Base-by-base conservation (phyloP, 345 rosid species). In the Reutealis trisperma region DNA sequence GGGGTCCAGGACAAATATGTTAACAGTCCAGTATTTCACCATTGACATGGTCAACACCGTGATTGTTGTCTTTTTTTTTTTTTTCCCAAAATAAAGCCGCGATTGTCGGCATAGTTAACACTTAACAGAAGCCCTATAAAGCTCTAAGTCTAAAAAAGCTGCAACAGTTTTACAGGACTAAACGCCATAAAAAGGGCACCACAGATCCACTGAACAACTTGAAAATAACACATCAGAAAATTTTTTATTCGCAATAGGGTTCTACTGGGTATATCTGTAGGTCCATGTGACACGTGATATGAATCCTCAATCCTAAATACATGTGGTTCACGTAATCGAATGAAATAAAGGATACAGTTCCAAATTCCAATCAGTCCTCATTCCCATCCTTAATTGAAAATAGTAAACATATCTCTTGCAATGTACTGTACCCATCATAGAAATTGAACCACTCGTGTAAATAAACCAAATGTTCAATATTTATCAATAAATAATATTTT, bases 61-160 rank as follows among this genome's bases (percentile, higher is more conserved):
- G 44, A 70, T 47, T 60, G 25, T 14, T 5, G 52, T 9, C 64
- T 37, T 59, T 32, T 14, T 13, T 58, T 59, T 13, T 67, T 64
- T 16, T 13, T 44, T 21, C 54, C 18, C 15, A 70, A 61, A 69
- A 15, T n/a, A 21, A 59, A 27, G 61, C 69, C 79, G 59, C 57
- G 42, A 78, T 41, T 55, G 75, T 71, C 57, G 72, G 72, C 75
- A 70, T 16, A 7, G 32, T 3, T 24, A 27, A 32, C 49, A 12
- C 22, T 3, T 24, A 27, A 32, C 49, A 64, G 15, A 30, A 55
- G 18, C 30, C 8, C 41, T 37, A 27, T 63, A 51, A 18, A 71
- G 15, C 62, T 37, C 32, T 21, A 25, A 71, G 22, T 66, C 74
- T 54, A n/a, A 47, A 77, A 59, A 70, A 42, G 71, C 51, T 64